phyloP scores from a whole-genome alignment of 176 grass and related monocot genomes.

The Musa troglodytarum region DNA sequence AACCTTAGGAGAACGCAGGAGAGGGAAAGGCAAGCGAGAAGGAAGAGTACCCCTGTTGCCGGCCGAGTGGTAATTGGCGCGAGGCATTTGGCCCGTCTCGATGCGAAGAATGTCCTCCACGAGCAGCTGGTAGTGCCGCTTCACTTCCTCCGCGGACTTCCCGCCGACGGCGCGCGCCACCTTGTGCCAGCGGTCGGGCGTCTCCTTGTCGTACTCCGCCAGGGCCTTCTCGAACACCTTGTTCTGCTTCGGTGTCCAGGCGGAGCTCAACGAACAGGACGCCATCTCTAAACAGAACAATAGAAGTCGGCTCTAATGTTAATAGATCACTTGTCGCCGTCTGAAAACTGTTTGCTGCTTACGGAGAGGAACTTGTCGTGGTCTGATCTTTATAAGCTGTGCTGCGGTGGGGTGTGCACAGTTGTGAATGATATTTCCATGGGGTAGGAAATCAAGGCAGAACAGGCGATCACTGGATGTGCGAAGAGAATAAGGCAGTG shows the following conservation, averaged over 20 bases:
- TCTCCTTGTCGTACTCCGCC: not conserved
- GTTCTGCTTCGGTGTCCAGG: not conserved
- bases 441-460: not conserved
- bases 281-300: not conserved
- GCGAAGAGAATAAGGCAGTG: not conserved
- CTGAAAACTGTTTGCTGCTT: not conserved
- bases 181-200: slow-evolving; percentile 4
- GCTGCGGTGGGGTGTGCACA: not conserved
- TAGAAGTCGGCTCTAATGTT: not conserved
- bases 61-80: not conserved
- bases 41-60: not conserved
- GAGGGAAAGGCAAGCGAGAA: too few relatives aligned
- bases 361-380: not conserved
- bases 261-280: not conserved
- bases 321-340: not conserved
- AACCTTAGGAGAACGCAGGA: too few relatives aligned
- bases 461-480: not conserved
- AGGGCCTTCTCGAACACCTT: slow-evolving; percentile 1
- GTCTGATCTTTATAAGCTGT: not conserved
- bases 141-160: not conserved
- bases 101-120: not conserved
- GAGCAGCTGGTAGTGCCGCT: slow-evolving; percentile 3
- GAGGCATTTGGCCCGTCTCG: not conserved
- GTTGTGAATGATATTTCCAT: too few relatives aligned
- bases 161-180: slow-evolving; percentile 1